These are phyloP conservation scores for Capronia americana DNA, from an alignment of 2,329 filamentous ascomycete species.

Conservation along the genomic window DNA sequence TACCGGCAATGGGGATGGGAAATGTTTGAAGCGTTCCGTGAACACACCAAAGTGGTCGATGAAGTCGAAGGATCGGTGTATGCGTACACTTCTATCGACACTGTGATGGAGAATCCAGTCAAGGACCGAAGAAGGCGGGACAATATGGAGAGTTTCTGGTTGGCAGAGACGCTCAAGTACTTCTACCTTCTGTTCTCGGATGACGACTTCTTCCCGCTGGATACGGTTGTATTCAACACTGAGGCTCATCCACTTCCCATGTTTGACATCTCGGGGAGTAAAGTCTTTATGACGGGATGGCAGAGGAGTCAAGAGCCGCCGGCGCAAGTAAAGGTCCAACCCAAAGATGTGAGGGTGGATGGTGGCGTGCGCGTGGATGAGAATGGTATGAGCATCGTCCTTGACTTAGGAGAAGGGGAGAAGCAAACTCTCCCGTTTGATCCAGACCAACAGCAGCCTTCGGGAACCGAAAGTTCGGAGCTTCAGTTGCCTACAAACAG, in stretches of 20 bases:
- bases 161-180: constrained; percentile 97
- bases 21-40: constrained; percentile 92
- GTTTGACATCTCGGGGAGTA: constrained; percentile 73
- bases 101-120: constrained; percentile 35
- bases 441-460: neutral
- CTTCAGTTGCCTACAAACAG: neutral
- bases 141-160: constrained; percentile 99
- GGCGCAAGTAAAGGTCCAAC: neutral
- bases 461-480: neutral
- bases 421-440: neutral
- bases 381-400: constrained; percentile 18
- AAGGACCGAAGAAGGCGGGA: constrained; percentile 55
- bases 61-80: constrained; percentile 51
- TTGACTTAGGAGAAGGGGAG: constrained; percentile 5
- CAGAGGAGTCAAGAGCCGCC: constrained; percentile 42
- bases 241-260: constrained; percentile 90
- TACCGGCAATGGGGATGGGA: constrained; percentile 99
- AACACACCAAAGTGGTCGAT: constrained; percentile 79
- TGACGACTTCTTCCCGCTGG: constrained; percentile 57
- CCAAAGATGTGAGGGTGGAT: constrained; percentile 15
- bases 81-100: constrained; percentile 37
- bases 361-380: constrained; percentile 25
- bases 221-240: constrained; percentile 91
- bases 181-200: constrained; percentile 94
- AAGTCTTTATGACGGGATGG: constrained; percentile 82